Evolutionary conservation across 805 yeast species (phyloP).

Genomic region (Kodamaea hsintzibuensis): DNA sequence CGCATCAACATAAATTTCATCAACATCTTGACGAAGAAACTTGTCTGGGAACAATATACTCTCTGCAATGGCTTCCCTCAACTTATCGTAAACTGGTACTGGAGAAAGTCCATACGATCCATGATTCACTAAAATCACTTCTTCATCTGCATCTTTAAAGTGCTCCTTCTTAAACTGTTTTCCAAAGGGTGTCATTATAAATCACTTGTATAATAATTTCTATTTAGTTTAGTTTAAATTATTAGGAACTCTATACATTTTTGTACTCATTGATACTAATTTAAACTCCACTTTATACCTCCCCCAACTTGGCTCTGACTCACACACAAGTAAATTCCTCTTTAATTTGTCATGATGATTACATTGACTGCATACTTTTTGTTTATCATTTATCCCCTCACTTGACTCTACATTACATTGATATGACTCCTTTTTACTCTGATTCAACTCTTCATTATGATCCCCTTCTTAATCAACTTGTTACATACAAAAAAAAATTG

Average conservation of each 20-base stretch:
- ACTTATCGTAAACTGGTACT: constrained; percentile 42
- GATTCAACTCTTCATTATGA: background rate
- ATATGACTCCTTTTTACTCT: no score
- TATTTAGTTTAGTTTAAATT: no score
- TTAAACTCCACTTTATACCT: no score
- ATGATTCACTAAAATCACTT: constrained; percentile 53
- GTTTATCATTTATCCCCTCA: background rate
- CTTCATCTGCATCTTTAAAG: constrained; percentile 43
- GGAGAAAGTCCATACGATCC: constrained; percentile 67
- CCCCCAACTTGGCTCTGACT: no score
- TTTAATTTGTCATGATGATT: background rate
- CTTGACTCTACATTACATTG: background rate
- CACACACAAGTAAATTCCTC: no score
- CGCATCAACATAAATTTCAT: constrained; percentile 30
- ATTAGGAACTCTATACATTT: no score
- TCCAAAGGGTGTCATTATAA: constrained; percentile 44
- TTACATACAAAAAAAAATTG: background rate
- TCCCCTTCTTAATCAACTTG: background rate
- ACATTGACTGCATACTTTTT: background rate
- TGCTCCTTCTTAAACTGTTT: constrained; percentile 46
- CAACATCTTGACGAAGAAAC: constrained; percentile 32
- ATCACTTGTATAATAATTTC: no score
- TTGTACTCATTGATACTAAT: no score
- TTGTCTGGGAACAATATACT: constrained; percentile 48
- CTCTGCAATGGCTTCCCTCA: constrained; percentile 21